These are phyloP conservation scores for Phaffomyces opuntiae DNA, from an alignment of 805 yeast genomes.

Conservation along the genomic window DNA sequence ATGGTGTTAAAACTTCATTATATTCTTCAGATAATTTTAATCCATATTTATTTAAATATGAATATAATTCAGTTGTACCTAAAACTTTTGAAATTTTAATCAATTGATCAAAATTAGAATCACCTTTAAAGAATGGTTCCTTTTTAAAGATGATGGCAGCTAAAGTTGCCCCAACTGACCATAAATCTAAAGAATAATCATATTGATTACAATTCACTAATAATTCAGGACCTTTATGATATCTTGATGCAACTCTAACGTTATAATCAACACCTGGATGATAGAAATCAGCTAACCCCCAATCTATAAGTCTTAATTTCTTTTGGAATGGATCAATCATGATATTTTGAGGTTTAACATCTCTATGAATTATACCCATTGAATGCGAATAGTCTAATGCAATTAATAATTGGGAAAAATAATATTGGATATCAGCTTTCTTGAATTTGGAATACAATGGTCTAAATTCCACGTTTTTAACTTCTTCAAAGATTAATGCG, in stretches of 20 bases:
- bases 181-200: slow-evolving; percentile 85
- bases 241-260: slow-evolving; percentile 89
- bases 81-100: slow-evolving; percentile 83
- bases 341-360: slow-evolving; percentile 91
- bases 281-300: slow-evolving; percentile 95
- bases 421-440: slow-evolving; percentile 70
- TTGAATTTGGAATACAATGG: slow-evolving; percentile 73
- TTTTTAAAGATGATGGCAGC: slow-evolving; percentile 86
- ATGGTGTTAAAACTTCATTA: slow-evolving; percentile 62
- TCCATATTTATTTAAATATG: slow-evolving; percentile 65
- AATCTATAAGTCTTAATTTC: slow-evolving; percentile 76
- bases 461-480: slow-evolving; percentile 78
- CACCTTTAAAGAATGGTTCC: slow-evolving; percentile 91
- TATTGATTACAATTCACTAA: slow-evolving; percentile 80
- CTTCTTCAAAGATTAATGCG: slow-evolving; percentile 78
- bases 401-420: slow-evolving; percentile 71
- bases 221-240: slow-evolving; percentile 90
- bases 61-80: slow-evolving; percentile 75
- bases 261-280: slow-evolving; percentile 86
- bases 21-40: slow-evolving; percentile 68
- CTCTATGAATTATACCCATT: slow-evolving; percentile 94
- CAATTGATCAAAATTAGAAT: slow-evolving; percentile 83
- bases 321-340: slow-evolving; percentile 81
- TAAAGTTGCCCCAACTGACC: slow-evolving; percentile 92
- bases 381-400: slow-evolving; percentile 90